Conservation (phyloP, 768 basidiomycete genomes). For the Zangia roseola region DNA sequence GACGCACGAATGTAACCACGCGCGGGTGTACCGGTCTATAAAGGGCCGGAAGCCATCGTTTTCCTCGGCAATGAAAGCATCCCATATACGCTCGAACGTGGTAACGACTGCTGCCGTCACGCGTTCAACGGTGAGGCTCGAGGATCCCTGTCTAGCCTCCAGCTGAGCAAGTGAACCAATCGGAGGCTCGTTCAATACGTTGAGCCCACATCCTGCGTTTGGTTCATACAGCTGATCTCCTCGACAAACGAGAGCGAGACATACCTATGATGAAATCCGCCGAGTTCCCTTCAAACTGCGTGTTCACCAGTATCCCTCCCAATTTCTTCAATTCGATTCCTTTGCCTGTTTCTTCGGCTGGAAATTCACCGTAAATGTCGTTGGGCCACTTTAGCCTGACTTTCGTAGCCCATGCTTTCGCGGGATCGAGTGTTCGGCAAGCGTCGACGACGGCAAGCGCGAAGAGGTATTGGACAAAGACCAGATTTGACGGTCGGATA, state of each 20-base stretch:
- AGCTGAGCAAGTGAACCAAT: conserved; percentile 81
- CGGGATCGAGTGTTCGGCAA: conserved; percentile 59
- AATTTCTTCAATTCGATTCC: conserved; percentile 65
- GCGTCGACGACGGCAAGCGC: conserved; percentile 88
- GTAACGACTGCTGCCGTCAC: conserved; percentile 73
- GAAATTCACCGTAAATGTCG: conserved; percentile 79
- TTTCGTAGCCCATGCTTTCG: conserved; percentile 41
- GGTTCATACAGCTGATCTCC: neutral
- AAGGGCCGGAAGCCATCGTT: conserved; percentile 77
- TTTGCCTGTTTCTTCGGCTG: conserved; percentile 30
- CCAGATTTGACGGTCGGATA: conserved; percentile 54
- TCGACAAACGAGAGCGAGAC: conserved; percentile 20
- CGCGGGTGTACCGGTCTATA: conserved; percentile 69
- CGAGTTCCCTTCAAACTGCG: conserved; percentile 69
- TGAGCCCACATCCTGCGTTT: conserved; percentile 78
- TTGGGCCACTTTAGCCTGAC: conserved; percentile 96
- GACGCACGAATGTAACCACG: conserved; percentile 93
- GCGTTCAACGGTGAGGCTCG: conserved; percentile 62
- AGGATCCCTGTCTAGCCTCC: conserved; percentile 27
- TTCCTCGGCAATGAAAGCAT: conserved; percentile 50
- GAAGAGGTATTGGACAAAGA: conserved; percentile 93
- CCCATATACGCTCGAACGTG: conserved; percentile 80
- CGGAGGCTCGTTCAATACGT: conserved; percentile 79
- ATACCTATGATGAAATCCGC: conserved; percentile 82
- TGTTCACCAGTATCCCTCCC: conserved; percentile 90